Evolutionary conservation across 2,329 filamentous ascomycete genomes (phyloP).

Genomic region (Apiospora malaysiana): DNA sequence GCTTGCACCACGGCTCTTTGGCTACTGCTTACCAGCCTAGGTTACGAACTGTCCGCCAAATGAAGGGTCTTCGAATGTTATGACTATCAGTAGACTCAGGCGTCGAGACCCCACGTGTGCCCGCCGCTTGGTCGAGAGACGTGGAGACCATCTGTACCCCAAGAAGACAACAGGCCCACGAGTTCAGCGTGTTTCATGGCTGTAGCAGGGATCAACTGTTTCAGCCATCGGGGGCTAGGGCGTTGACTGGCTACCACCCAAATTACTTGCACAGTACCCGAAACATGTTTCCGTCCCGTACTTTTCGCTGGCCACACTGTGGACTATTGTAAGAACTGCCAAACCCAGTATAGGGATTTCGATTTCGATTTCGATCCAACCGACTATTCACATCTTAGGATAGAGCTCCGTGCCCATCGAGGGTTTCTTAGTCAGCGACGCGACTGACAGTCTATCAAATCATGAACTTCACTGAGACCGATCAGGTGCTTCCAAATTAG

Average conservation of each 20-base stretch:
- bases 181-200: slow-evolving; percentile 9
- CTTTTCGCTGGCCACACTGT: neutral
- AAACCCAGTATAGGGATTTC: no score
- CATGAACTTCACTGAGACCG: slow-evolving; percentile 26
- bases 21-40: neutral
- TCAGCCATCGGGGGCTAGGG: neutral
- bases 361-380: neutral
- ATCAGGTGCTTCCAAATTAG: slow-evolving; percentile 24
- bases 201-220: neutral
- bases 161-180: slow-evolving; percentile 6
- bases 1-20: neutral
- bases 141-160: neutral
- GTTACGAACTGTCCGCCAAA: neutral
- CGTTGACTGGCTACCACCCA: neutral
- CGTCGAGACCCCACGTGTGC: slow-evolving; percentile 8
- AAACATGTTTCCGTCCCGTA: neutral
- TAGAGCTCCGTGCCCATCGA: neutral
- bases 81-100: slow-evolving; percentile 8
- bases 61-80: neutral
- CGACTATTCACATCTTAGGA: neutral
- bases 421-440: neutral
- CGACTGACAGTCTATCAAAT: neutral
- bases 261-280: neutral
- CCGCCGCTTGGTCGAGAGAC: neutral
- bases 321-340: neutral